Percentiles rank a stretch among this genome's conserved stretches.
These are phyloP conservation scores for Ogataea henricii DNA, from an alignment of 805 yeast genomes.

Conservation along the genomic window DNA sequence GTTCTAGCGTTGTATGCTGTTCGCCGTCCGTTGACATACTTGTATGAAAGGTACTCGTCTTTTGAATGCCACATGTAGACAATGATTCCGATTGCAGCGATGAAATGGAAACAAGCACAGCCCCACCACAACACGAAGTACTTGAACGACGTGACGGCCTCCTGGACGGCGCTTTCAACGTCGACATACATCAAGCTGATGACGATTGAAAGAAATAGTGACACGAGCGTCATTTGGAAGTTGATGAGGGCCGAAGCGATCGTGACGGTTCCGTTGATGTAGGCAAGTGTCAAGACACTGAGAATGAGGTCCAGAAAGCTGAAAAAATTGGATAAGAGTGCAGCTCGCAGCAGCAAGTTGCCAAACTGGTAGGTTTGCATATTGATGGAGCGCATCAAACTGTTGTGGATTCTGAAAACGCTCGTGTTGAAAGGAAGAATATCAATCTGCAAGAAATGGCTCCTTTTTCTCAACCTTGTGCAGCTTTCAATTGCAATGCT, in stretches of 20 bases:
- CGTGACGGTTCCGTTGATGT: constrained; percentile 11
- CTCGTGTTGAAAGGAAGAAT: constrained; percentile 10
- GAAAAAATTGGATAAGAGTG: constrained; percentile 15
- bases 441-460: constrained; percentile 7
- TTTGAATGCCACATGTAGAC: constrained; percentile 10
- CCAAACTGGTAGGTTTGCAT: constrained; percentile 18
- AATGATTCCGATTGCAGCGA: constrained; percentile 9
- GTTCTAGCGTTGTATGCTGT: constrained; percentile 10
- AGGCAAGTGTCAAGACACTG: constrained; percentile 14
- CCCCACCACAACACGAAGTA: constrained; percentile 21
- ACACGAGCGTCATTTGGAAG: constrained; percentile 10
- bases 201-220: constrained; percentile 13
- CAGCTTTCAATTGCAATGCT: constrained; percentile 10
- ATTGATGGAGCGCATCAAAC: constrained; percentile 12
- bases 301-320: constrained; percentile 16
- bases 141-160: constrained; percentile 14
- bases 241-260: constrained; percentile 10
- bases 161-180: constrained; percentile 14
- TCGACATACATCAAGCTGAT: constrained; percentile 12
- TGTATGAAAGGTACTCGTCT: constrained; percentile 11
- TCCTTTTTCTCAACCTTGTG: constrained; percentile 8
- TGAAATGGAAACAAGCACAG: constrained; percentile 14
- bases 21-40: constrained; percentile 7
- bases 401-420: constrained; percentile 14
- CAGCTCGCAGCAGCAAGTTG: constrained; percentile 12